Evolutionary conservation across 257 asterid genomes (phyloP).

Genomic region (Solanum virginianum): DNA sequence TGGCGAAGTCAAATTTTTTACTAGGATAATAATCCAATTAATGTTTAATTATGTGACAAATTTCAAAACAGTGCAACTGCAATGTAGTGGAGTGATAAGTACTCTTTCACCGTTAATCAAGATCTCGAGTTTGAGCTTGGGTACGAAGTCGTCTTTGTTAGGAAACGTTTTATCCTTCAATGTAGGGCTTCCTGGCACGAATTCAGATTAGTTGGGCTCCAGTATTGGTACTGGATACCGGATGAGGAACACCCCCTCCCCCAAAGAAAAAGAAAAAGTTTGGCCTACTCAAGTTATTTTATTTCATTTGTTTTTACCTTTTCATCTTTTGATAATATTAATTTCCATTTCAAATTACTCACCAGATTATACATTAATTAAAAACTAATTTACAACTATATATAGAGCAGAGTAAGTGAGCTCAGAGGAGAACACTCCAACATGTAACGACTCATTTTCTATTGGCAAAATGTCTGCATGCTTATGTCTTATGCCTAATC

Average conservation of each 20-base stretch:
- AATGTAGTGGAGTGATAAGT: too few species aligned
- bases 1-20: not conserved
- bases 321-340: not conserved
- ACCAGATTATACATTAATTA: not conserved
- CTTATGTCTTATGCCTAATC: slow-evolving; percentile 32
- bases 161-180: too few species aligned
- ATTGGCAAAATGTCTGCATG: slow-evolving; percentile 30
- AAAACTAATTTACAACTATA: not conserved
- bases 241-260: too few species aligned
- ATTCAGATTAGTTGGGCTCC: too few species aligned
- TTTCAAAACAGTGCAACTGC: not conserved
- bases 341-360: not conserved
- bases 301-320: not conserved
- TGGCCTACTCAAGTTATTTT: not conserved
- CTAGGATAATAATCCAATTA: not conserved
- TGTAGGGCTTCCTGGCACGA: too few species aligned
- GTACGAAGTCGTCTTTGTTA: too few species aligned
- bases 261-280: not conserved
- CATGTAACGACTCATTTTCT: slow-evolving; percentile 37
- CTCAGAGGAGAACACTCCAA: slow-evolving; percentile 31
- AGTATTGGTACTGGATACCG: too few species aligned
- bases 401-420: not conserved
- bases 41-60: not conserved
- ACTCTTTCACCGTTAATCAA: too few species aligned
- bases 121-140: too few species aligned